Conservation (phyloP, 2,329 filamentous ascomycete species). For the Claviceps humidiphila region DNA sequence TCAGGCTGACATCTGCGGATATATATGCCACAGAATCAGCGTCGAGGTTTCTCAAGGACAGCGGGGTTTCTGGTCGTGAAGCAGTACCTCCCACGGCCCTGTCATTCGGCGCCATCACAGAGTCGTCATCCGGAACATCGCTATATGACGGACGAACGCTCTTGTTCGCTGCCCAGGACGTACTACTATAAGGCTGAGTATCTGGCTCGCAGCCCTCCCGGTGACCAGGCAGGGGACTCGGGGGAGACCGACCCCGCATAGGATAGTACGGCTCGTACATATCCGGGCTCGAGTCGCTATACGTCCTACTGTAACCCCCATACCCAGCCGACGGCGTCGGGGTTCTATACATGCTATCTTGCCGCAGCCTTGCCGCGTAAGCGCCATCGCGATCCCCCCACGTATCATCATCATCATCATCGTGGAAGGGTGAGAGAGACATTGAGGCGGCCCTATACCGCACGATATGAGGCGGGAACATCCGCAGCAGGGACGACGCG, state of each 20-base stretch:
- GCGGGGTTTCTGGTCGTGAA: neutral
- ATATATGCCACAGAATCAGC: constrained; percentile 1
- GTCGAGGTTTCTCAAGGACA: neutral
- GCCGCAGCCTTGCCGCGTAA: constrained; percentile 20
- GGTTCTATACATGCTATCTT: constrained; percentile 23
- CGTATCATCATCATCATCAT: constrained; percentile 22
- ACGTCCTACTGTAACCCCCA: constrained; percentile 26
- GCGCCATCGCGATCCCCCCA: constrained; percentile 16
- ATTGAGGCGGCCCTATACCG: constrained; percentile 2
- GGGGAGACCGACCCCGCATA: constrained; percentile 39
- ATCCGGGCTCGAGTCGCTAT: constrained; percentile 21
- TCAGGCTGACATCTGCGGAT: neutral
- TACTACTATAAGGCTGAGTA: constrained; percentile 14
- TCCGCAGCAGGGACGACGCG: constrained; percentile 55
- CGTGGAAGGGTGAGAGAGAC: constrained; percentile 27
- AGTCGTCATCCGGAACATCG: constrained; percentile 16
- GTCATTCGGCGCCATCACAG: constrained; percentile 3
- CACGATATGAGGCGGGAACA: constrained; percentile 42
- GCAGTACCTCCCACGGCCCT: neutral
- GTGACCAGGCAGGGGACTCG: constrained; percentile 35
- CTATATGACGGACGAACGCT: constrained; percentile 27
- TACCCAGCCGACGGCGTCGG: constrained; percentile 30
- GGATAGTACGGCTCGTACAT: constrained; percentile 32
- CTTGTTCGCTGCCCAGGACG: constrained; percentile 25
- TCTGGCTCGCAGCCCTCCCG: constrained; percentile 22